phyloP scores from a whole-genome alignment of 2,329 filamentous ascomycete species.

The Diaporthe helianthi region DNA sequence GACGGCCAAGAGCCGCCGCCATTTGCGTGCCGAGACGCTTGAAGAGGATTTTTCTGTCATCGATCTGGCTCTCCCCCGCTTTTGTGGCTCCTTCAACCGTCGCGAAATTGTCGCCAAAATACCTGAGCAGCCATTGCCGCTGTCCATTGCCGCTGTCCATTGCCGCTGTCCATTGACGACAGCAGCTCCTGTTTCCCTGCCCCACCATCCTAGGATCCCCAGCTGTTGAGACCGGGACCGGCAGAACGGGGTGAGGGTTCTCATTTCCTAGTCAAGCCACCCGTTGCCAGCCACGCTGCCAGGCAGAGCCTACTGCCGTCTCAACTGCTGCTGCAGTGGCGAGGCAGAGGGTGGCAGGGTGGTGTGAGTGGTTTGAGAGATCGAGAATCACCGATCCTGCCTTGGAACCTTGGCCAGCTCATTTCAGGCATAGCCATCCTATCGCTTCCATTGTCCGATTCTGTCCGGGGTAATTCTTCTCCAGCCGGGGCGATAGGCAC shows the following conservation, averaged over 20 bases:
- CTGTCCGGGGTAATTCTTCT: not conserved
- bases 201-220: not conserved
- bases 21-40: slow-evolving; percentile 13
- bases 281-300: not conserved
- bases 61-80: slow-evolving; percentile 7
- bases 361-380: not conserved
- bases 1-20: not conserved
- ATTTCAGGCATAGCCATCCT: slow-evolving; percentile 1
- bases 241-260: too few species aligned
- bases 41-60: slow-evolving; percentile 14
- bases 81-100: slow-evolving; percentile 22
- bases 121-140: not conserved
- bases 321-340: slow-evolving; percentile 12
- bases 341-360: too few species aligned
- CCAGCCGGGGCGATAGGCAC: slow-evolving; percentile 13
- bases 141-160: slow-evolving; percentile 4
- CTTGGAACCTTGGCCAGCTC: not conserved
- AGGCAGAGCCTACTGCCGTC: not conserved
- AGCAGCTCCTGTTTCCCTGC: not conserved
- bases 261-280: slow-evolving; percentile 16
- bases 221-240: not conserved
- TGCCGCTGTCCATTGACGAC: slow-evolving; percentile 3
- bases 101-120: slow-evolving; percentile 24
- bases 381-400: not conserved
- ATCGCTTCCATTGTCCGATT: not conserved